These are phyloP conservation scores for Cryoendolithus antarcticus DNA, from an alignment of 2,329 filamentous ascomycete species.

Conservation along the genomic window DNA sequence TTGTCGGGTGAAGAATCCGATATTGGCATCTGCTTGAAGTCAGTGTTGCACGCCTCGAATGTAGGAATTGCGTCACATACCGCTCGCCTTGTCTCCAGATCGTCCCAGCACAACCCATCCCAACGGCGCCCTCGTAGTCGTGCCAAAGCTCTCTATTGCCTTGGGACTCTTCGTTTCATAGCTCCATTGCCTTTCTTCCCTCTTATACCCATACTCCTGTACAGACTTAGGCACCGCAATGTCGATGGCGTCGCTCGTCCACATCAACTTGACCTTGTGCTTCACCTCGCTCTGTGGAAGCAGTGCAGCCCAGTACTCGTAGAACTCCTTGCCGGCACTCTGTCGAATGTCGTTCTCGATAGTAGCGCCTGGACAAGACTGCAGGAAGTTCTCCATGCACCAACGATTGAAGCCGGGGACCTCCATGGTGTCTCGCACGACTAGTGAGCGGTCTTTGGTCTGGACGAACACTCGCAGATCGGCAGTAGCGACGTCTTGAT, in stretches of 20 bases:
- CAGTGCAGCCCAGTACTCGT: conserved; percentile 31
- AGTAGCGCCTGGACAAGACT: conserved; percentile 22
- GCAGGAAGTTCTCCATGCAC: conserved; percentile 30
- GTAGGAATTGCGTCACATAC: not conserved
- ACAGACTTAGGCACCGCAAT: conserved; percentile 19
- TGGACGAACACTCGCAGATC: conserved; percentile 32
- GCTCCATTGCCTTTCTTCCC: conserved; percentile 24
- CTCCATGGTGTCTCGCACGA: conserved; percentile 18
- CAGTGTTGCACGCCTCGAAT: too few species aligned
- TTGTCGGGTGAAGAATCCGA: conserved; percentile 30
- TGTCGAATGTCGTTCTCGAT: conserved; percentile 25
- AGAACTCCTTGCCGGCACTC: conserved; percentile 27
- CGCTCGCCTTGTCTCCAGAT: conserved; percentile 21
- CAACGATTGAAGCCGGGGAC: conserved; percentile 22
- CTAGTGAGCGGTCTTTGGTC: conserved; percentile 14
- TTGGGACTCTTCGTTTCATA: conserved; percentile 13
- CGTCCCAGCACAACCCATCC: conserved; percentile 26
- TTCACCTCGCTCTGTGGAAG: conserved; percentile 19
- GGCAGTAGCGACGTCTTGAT: conserved; percentile 37
- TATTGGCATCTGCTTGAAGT: conserved; percentile 18
- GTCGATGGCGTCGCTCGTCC: conserved; percentile 21
- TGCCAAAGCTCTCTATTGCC: conserved; percentile 19
- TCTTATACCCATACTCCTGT: conserved; percentile 6
- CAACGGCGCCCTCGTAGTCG: conserved; percentile 25
- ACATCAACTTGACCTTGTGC: conserved; percentile 17